Percentiles rank a stretch among this genome's conserved stretches.
phyloP scores from a whole-genome alignment of 1,284 basidiomycete species.

The Hymenochaete sp. region DNA sequence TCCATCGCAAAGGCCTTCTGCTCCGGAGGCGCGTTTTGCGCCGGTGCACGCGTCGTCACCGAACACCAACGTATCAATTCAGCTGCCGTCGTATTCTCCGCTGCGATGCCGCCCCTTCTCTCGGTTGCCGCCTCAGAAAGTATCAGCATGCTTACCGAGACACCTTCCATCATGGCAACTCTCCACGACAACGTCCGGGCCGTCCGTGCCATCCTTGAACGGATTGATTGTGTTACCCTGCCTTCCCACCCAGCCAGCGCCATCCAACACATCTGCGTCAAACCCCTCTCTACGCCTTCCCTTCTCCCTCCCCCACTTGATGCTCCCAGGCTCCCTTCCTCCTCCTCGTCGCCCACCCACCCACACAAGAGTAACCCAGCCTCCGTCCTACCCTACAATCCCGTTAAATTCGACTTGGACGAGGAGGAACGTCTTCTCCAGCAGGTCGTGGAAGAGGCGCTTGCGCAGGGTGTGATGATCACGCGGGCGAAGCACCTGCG shows the following conservation, averaged over 20 bases:
- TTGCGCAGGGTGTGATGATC: constrained; percentile 72
- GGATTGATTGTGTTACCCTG: constrained; percentile 73
- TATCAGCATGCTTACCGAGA: constrained; percentile 67
- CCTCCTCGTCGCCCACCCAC: constrained; percentile 19
- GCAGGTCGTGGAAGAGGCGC: constrained; percentile 79
- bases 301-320: constrained; percentile 30
- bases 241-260: constrained; percentile 82
- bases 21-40: constrained; percentile 91
- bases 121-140: constrained; percentile 83
- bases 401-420: constrained; percentile 49
- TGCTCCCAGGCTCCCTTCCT: constrained; percentile 24
- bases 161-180: constrained; percentile 63
- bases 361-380: constrained; percentile 32
- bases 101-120: constrained; percentile 86
- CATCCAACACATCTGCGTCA: constrained; percentile 79
- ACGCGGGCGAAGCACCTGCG: constrained; percentile 75
- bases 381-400: constrained; percentile 34
- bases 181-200: constrained; percentile 78
- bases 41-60: constrained; percentile 76
- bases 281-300: constrained; percentile 24
- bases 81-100: constrained; percentile 92
- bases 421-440: constrained; percentile 75
- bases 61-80: constrained; percentile 98
- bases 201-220: constrained; percentile 72
- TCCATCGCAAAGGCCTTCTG: constrained; percentile 83